These are phyloP conservation scores for Prototheca wickerhamii DNA, from an alignment of 163 green algal species.

Conservation along the genomic window DNA sequence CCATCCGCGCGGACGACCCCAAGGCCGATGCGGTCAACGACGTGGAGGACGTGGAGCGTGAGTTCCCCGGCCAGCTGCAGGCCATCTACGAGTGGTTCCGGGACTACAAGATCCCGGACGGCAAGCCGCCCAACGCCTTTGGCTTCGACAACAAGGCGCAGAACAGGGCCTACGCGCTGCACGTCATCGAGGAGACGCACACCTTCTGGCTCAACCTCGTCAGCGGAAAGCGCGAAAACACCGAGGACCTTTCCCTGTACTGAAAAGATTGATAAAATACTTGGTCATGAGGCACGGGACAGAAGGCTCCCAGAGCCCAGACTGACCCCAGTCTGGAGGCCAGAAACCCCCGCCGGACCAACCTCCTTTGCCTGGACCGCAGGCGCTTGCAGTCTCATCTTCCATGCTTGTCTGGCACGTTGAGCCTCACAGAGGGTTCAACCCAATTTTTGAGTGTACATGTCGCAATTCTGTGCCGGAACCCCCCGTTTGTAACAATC, in stretches of 20 bases:
- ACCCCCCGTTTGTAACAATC: too few relatives aligned
- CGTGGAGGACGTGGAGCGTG: conserved; percentile 93
- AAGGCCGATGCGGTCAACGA: conserved; percentile 87
- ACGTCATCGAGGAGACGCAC: conserved; percentile 89
- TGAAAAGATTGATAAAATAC: conserved; percentile 13
- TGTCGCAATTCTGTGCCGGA: too few relatives aligned
- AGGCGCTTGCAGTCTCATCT: too few relatives aligned
- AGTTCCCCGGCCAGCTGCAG: conserved; percentile 90
- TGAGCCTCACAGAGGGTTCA: too few relatives aligned
- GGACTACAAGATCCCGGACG: conserved; percentile 99
- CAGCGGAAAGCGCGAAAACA: conserved; percentile 73
- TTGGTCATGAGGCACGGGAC: neutral
- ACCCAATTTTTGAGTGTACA: too few relatives aligned
- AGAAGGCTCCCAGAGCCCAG: too few relatives aligned
- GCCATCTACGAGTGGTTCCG: conserved; percentile 96
- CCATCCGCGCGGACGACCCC: conserved; percentile 83
- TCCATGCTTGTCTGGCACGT: too few relatives aligned
- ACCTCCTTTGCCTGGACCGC: too few relatives aligned
- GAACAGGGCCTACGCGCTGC: conserved; percentile 73
- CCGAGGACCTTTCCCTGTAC: conserved; percentile 74
- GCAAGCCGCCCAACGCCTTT: conserved; percentile 95
- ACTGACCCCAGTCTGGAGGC: too few relatives aligned
- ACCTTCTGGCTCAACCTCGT: conserved; percentile 81
- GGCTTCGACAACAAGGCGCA: conserved; percentile 87
- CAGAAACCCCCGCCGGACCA: too few relatives aligned